A percentile compares a stretch with the other conserved stretches of the same genome.
These are phyloP conservation scores for Oleoguttula mirabilis DNA, from an alignment of 495 filamentous ascomycete genomes.

Conservation along the genomic window DNA sequence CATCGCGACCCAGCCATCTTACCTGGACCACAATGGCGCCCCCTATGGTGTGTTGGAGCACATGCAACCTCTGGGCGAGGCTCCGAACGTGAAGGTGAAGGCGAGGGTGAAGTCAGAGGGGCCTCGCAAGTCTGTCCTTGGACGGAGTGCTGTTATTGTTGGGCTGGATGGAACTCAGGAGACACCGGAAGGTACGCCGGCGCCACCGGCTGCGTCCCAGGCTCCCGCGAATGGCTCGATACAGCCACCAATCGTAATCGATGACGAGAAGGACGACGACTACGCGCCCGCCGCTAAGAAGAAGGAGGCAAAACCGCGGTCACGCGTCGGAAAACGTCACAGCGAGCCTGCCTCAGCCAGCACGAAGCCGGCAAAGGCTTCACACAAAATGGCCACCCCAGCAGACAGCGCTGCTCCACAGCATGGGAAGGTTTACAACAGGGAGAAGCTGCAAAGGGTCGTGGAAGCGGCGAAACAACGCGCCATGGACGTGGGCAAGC, in stretches of 20 bases:
- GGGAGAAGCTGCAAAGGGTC: slow-evolving; percentile 15
- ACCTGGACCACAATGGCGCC: slow-evolving; percentile 49
- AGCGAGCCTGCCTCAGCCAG: slow-evolving; percentile 1
- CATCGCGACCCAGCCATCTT: slow-evolving; percentile 52
- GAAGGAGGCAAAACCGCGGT: slow-evolving; percentile 4
- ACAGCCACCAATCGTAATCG: slow-evolving; percentile 12
- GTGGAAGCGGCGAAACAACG: slow-evolving; percentile 21
- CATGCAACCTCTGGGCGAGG: slow-evolving; percentile 57
- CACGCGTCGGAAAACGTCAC: slow-evolving; percentile 2
- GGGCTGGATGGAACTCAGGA: slow-evolving; percentile 15
- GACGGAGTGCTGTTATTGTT: slow-evolving; percentile 8
- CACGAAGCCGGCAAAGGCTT: neutral
- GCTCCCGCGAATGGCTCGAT: neutral
- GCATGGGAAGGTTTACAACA: slow-evolving; percentile 1
- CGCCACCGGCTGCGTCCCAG: slow-evolving; percentile 2
- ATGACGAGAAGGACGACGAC: slow-evolving; percentile 30
- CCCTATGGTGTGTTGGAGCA: slow-evolving; percentile 53
- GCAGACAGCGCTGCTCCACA: neutral
- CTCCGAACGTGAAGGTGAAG: slow-evolving; percentile 43
- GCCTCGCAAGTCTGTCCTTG: slow-evolving; percentile 16
- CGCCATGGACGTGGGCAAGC: slow-evolving; percentile 15
- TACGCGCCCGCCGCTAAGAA: slow-evolving; percentile 22
- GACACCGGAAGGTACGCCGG: slow-evolving; percentile 20
- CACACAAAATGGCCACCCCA: neutral
- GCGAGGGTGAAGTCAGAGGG: slow-evolving; percentile 27